A percentile compares a stretch with the other conserved stretches of the same genome.
These are phyloP conservation scores for Calycina marina DNA, from an alignment of 2,329 filamentous ascomycete genomes.

Conservation along the genomic window DNA sequence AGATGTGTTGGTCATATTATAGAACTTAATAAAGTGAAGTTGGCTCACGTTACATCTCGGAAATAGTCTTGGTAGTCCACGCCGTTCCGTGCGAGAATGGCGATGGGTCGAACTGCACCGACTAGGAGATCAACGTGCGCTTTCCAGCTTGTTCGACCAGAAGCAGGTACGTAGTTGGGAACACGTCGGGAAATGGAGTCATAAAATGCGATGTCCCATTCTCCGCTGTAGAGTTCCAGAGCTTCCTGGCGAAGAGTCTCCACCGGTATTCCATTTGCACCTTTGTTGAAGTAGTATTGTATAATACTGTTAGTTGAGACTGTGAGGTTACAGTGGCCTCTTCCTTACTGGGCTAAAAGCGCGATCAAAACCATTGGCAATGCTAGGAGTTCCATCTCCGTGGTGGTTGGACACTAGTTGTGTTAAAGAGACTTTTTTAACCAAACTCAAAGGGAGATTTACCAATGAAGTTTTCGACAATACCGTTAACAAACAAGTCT, in stretches of 20 bases:
- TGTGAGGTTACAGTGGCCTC: background rate
- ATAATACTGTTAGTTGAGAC: slow-evolving; percentile 5
- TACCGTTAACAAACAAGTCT: slow-evolving; percentile 48
- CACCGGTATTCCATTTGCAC: slow-evolving; percentile 30
- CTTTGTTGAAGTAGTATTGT: slow-evolving; percentile 48
- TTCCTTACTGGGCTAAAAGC: slow-evolving; percentile 40
- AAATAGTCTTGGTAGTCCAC: slow-evolving; percentile 45
- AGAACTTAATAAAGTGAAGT: too few species aligned
- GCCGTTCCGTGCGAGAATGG: slow-evolving; percentile 36
- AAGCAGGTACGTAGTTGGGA: slow-evolving; percentile 41
- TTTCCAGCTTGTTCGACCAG: slow-evolving; percentile 34
- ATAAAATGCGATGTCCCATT: slow-evolving; percentile 46
- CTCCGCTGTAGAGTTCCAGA: slow-evolving; percentile 31
- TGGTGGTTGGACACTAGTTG: slow-evolving; percentile 49
- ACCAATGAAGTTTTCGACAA: slow-evolving; percentile 48
- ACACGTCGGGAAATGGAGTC: slow-evolving; percentile 45
- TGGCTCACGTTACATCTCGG: slow-evolving; percentile 36
- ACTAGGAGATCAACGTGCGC: slow-evolving; percentile 35
- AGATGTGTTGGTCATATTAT: too few species aligned
- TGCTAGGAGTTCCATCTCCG: slow-evolving; percentile 46
- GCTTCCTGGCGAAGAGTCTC: slow-evolving; percentile 39
- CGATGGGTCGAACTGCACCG: slow-evolving; percentile 35
- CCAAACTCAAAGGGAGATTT: slow-evolving; percentile 5
- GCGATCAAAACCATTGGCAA: slow-evolving; percentile 47
- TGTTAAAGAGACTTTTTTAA: too few species aligned